A percentile compares a stretch with the other conserved stretches of the same genome.
These are phyloP conservation scores for Jatropha multifida DNA, from an alignment of 441 rosid genomes.

Conservation along the genomic window DNA sequence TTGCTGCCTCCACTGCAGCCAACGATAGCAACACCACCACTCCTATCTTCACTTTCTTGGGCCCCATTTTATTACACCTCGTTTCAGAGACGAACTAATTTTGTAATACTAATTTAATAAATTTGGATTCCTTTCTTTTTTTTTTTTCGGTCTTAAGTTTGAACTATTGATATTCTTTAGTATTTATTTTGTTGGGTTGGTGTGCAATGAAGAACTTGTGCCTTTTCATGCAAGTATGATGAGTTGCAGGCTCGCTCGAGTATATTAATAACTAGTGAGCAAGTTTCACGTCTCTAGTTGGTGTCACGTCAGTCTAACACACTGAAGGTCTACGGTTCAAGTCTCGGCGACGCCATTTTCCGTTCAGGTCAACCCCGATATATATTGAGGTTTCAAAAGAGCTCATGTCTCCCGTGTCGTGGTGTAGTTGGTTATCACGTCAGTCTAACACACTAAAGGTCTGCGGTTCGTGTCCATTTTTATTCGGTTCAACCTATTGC, in stretches of 20 bases:
- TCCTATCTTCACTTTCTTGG: constrained; percentile 6
- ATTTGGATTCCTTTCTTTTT: no score
- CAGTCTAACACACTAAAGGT: constrained; percentile 92
- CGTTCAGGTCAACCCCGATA: no score
- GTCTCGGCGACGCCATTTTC: no score
- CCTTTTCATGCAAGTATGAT: background rate
- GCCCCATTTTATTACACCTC: constrained; percentile 7
- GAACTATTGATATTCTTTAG: background rate
- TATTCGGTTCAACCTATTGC: no score
- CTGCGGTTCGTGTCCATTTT: constrained; percentile 59
- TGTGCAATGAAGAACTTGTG: constrained; percentile 12
- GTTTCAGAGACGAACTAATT: background rate
- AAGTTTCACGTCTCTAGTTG: constrained; percentile 35
- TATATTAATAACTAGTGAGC: no score
- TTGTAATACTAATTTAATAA: background rate
- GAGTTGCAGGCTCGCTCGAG: background rate
- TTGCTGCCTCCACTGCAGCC: constrained; percentile 22
- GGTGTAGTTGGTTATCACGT: constrained; percentile 95
- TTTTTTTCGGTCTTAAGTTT: background rate
- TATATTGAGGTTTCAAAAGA: no score
- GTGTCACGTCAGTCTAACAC: constrained; percentile 71
- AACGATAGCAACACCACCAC: constrained; percentile 24
- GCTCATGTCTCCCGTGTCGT: constrained; percentile 36
- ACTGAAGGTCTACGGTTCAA: no score
- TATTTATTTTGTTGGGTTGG: constrained; percentile 8